A percentile compares a stretch with the other conserved stretches of the same genome.
These are phyloP conservation scores for Carallia pectinifolia DNA, from an alignment of 345 rosid genomes.

Conservation along the genomic window DNA sequence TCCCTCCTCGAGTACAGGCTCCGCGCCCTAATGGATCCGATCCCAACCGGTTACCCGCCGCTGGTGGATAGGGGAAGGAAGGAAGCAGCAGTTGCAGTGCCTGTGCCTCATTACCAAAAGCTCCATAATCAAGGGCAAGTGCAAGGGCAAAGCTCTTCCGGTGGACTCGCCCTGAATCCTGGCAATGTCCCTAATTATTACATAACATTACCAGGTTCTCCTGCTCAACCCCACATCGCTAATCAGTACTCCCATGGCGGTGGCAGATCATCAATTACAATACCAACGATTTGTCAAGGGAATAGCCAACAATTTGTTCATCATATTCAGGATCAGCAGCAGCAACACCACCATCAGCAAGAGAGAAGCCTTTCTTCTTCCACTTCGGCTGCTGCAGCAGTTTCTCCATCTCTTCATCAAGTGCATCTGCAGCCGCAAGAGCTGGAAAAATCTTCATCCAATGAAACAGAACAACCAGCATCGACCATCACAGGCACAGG, in stretches of 20 bases:
- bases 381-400: neutral
- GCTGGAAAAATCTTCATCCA: conserved; percentile 50
- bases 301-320: conserved; percentile 17
- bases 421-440: conserved; percentile 24
- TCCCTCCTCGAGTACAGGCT: conserved; percentile 77
- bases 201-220: conserved; percentile 22
- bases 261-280: conserved; percentile 28
- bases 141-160: neutral
- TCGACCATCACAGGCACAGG: neutral
- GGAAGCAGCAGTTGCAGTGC: conserved; percentile 24
- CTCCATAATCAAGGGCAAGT: conserved; percentile 21
- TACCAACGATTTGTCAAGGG: conserved; percentile 15
- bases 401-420: conserved; percentile 31
- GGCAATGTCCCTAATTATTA: conserved; percentile 22
- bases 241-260: conserved; percentile 11
- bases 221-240: too few relatives aligned
- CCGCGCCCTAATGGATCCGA: conserved; percentile 58
- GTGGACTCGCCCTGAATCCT: conserved; percentile 31
- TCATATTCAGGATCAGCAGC: conserved; percentile 1
- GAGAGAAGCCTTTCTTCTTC: conserved; percentile 19
- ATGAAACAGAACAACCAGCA: conserved; percentile 35
- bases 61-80: conserved; percentile 27
- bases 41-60: conserved; percentile 8
- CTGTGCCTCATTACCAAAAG: conserved; percentile 14
- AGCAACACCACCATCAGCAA: conserved; percentile 12